Base-by-base conservation (phyloP, 192 early-diverging fungal genomes). In the Linderina pennispora region DNA sequence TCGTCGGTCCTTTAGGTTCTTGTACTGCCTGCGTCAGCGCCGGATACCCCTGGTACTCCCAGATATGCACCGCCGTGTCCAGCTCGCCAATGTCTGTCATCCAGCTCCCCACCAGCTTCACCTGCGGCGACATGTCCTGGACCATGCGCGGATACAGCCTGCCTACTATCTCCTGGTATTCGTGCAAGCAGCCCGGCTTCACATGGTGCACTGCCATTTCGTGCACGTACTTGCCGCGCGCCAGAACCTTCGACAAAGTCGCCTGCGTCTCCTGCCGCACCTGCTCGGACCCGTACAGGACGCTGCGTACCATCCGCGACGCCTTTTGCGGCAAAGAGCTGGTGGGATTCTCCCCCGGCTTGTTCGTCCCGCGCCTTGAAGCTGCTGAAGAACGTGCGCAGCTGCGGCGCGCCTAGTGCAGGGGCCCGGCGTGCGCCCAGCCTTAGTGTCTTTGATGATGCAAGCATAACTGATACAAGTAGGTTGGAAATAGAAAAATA, bases 31-130 rank as follows among this genome's bases (percentile, higher is more conserved):
- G 68, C 21, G 81, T 65, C 60, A 90, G 85, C 11, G 86, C 91
- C 10, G 75, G 78, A 47, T 96, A 96, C 7, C 90, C 86, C 50
- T 90, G 72, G 73, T 92, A 96, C 65, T 96, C 89, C 93, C 93
- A 96, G 52, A 96, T 81, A 46, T 96, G 93, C 22, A 53, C 46
- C 21, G 85, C 84, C 43, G 86, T 86, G 73, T 96, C 93, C 41
- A 89, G 74, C 18, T 84, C 80, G 8, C 93, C 93, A 56, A 96
- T 85, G 48, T 90, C 82, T 16, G 84, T 85, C 31, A 80, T 72
- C 87, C 87, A 96, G 65, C 87, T 90, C 26, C 93, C 93, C 47
- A 86, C 91, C 15, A 96, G 68, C 58, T 89, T 87, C 15, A 88
- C 78, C 17, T 78, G 74, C 51, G 85, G 89, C 25, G 77, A 75